Percentiles rank a stretch among this genome's conserved stretches.
These are phyloP conservation scores for Scutellaria galericulata DNA, from an alignment of 257 asterid species.

Conservation along the genomic window DNA sequence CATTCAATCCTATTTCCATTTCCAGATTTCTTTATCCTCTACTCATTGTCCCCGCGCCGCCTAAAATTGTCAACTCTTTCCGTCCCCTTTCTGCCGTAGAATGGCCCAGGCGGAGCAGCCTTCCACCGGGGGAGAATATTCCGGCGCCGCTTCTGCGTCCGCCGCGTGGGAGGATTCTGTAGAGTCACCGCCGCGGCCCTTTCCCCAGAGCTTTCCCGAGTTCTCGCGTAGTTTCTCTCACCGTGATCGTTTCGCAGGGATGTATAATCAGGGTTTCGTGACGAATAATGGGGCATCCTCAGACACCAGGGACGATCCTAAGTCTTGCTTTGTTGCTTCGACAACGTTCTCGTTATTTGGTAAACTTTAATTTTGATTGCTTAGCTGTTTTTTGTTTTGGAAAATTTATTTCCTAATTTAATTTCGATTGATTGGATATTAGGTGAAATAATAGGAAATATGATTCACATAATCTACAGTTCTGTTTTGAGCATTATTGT, in stretches of 20 bases:
- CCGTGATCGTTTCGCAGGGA: constrained; percentile 38
- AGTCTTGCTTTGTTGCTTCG: constrained; percentile 62
- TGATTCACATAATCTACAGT: background rate
- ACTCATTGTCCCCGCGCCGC: constrained; percentile 3
- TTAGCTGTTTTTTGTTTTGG: background rate
- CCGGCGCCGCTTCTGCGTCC: constrained; percentile 45
- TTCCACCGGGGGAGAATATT: constrained; percentile 31
- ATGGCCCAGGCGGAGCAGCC: constrained; percentile 48
- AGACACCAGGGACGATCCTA: constrained; percentile 45
- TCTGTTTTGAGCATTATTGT: background rate
- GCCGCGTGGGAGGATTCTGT: constrained; percentile 35
- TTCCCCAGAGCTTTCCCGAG: constrained; percentile 49
- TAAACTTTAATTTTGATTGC: constrained; percentile 28
- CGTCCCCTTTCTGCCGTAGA: constrained; percentile 2
- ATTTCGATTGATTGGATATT: background rate
- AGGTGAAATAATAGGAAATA: background rate
- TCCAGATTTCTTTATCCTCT: background rate
- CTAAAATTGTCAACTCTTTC: background rate
- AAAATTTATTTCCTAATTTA: background rate
- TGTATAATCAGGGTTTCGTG: constrained; percentile 32
- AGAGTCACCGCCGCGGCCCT: constrained; percentile 71
- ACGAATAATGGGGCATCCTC: constrained; percentile 36
- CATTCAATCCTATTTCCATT: background rate
- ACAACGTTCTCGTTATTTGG: constrained; percentile 68
- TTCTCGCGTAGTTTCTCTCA: constrained; percentile 31